Conservation (phyloP, 192 early-diverging fungal genomes). For the Umbelopsis vinacea region DNA sequence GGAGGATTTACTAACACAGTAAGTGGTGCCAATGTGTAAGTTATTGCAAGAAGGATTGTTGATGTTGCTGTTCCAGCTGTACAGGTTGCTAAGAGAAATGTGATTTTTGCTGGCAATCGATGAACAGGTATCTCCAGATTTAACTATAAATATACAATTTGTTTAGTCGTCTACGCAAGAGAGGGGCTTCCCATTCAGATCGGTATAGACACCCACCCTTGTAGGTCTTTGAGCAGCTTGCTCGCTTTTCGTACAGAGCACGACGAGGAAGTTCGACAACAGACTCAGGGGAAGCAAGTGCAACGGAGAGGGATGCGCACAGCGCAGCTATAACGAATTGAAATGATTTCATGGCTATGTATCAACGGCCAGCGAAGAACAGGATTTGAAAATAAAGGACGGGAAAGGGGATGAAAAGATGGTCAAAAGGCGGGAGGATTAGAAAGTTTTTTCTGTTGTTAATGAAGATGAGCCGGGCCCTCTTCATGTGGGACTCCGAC, state of each 20-base stretch:
- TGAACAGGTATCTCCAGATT: constrained; percentile 6
- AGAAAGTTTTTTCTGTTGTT: background rate
- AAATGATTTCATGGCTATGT: constrained; percentile 14
- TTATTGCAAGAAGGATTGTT: constrained; percentile 6
- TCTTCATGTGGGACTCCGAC: background rate
- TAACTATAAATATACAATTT: background rate
- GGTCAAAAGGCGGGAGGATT: background rate
- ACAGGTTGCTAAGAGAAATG: constrained; percentile 2
- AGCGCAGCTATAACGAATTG: constrained; percentile 11
- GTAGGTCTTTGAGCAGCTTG: constrained; percentile 2
- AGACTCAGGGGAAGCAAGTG: background rate
- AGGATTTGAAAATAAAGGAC: background rate
- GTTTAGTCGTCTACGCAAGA: background rate
- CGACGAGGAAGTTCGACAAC: background rate
- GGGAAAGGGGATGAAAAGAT: background rate
- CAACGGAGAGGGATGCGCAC: constrained; percentile 17
- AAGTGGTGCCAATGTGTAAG: constrained; percentile 1
- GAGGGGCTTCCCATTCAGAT: background rate
- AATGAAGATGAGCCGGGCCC: too few relatives aligned
- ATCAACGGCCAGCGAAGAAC: constrained; percentile 20
- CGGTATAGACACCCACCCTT: background rate
- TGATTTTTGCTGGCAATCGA: background rate
- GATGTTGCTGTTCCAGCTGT: constrained; percentile 11
- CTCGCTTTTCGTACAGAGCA: constrained; percentile 4
- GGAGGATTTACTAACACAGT: constrained; percentile 8